Percentiles rank a stretch among this genome's conserved stretches.
These are phyloP conservation scores for Colletotrichum sp. DNA, from an alignment of 2,329 filamentous ascomycete species.

Conservation along the genomic window DNA sequence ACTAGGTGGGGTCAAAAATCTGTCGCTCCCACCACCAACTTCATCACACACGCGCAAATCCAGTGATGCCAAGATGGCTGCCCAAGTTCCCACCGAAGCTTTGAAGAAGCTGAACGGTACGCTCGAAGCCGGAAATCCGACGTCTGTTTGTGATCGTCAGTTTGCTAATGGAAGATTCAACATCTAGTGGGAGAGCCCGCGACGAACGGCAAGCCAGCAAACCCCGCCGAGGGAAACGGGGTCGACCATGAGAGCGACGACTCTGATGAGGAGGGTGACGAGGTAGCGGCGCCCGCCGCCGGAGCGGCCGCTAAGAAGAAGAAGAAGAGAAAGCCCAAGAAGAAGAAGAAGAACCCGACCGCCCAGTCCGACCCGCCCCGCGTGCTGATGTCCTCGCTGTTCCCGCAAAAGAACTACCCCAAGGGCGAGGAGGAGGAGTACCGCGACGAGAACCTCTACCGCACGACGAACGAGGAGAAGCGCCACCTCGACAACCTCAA, in stretches of 20 bases:
- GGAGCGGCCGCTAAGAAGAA: slow-evolving; percentile 69
- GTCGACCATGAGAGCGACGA: slow-evolving; percentile 51
- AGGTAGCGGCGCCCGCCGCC: slow-evolving; percentile 32
- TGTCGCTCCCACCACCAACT: slow-evolving; percentile 18
- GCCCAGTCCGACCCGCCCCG: slow-evolving; percentile 80
- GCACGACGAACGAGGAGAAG: slow-evolving; percentile 86
- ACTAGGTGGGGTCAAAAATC: slow-evolving; percentile 21
- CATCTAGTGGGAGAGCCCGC: slow-evolving; percentile 43
- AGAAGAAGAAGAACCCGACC: slow-evolving; percentile 70
- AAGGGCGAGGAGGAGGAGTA: slow-evolving; percentile 82
- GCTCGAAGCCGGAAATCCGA: slow-evolving; percentile 1
- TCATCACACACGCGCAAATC: slow-evolving; percentile 12
- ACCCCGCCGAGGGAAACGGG: slow-evolving; percentile 38
- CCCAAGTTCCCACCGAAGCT: slow-evolving; percentile 47
- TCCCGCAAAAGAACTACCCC: slow-evolving; percentile 75
- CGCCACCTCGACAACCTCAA: slow-evolving; percentile 72
- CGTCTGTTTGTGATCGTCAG: not conserved
- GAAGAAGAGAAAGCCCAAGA: slow-evolving; percentile 80
- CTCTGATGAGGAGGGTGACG: slow-evolving; percentile 59
- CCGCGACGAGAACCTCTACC: slow-evolving; percentile 75
- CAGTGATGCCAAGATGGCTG: slow-evolving; percentile 42
- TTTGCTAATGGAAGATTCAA: slow-evolving; percentile 9
- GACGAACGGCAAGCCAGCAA: slow-evolving; percentile 43
- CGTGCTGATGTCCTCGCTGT: slow-evolving; percentile 75
- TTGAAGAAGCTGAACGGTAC: slow-evolving; percentile 49